These are phyloP conservation scores for Ustilago cynodontis DNA, from an alignment of 1,284 basidiomycete genomes.

Conservation along the genomic window DNA sequence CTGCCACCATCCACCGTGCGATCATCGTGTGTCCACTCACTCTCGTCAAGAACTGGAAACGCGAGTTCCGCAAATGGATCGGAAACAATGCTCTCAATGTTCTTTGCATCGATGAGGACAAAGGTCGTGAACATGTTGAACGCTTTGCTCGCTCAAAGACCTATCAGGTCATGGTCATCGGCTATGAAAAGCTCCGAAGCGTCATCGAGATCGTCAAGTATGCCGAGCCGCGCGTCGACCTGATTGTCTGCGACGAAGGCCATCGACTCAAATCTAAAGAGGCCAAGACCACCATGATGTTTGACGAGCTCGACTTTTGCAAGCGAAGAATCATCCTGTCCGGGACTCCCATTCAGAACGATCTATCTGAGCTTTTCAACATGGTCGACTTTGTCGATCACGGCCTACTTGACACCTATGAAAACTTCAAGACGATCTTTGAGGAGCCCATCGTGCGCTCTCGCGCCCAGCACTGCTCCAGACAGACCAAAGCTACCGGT, in stretches of 20 bases:
- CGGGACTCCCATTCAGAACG: slow-evolving; percentile 96
- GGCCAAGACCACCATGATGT: slow-evolving; percentile 91
- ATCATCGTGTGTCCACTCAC: slow-evolving; percentile 92
- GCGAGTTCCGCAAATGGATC: slow-evolving; percentile 90
- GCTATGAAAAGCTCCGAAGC: slow-evolving; percentile 87
- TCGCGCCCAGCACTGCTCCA: slow-evolving; percentile 80
- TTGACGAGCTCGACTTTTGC: slow-evolving; percentile 79
- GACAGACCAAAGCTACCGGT: slow-evolving; percentile 81
- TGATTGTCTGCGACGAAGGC: slow-evolving; percentile 97
- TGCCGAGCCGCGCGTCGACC: slow-evolving; percentile 80
- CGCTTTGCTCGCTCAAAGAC: slow-evolving; percentile 72
- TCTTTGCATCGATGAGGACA: slow-evolving; percentile 77
- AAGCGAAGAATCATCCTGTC: slow-evolving; percentile 84
- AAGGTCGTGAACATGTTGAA: slow-evolving; percentile 52
- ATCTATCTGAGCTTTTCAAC: slow-evolving; percentile 92
- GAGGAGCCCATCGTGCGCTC: slow-evolving; percentile 90
- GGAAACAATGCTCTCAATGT: slow-evolving; percentile 83
- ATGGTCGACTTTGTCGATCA: slow-evolving; percentile 98
- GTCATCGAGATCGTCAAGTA: slow-evolving; percentile 56
- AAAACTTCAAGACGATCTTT: slow-evolving; percentile 75
- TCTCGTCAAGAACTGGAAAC: slow-evolving; percentile 94
- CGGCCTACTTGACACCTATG: slow-evolving; percentile 76
- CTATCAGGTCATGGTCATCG: slow-evolving; percentile 88
- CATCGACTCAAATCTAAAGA: slow-evolving; percentile 93
- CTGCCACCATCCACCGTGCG: slow-evolving; percentile 59